These are phyloP conservation scores for Russula griseocarnosa DNA, from an alignment of 768 basidiomycete genomes.

Conservation along the genomic window DNA sequence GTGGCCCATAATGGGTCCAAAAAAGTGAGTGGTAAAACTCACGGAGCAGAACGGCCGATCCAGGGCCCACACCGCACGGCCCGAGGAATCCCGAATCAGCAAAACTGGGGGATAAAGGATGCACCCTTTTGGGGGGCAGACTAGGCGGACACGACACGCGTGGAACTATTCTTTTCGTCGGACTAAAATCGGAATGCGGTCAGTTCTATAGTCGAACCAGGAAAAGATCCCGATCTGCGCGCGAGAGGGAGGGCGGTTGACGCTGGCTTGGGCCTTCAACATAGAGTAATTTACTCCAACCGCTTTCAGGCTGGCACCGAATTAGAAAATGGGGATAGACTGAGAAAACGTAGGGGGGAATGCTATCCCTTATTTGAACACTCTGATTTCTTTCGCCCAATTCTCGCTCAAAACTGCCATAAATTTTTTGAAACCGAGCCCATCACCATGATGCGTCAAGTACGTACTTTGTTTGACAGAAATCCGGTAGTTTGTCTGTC, in stretches of 20 bases:
- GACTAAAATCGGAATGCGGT: not conserved
- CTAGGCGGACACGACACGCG: not conserved
- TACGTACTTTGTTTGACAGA: not conserved
- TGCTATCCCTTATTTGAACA: not conserved
- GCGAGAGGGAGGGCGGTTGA: too few relatives aligned
- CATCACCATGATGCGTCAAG: too few relatives aligned
- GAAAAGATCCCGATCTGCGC: not conserved
- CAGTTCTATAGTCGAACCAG: not conserved
- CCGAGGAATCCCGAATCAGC: slow-evolving; percentile 8
- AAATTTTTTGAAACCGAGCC: not conserved
- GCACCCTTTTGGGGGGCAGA: not conserved
- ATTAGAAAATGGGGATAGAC: not conserved
- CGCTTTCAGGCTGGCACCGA: too few relatives aligned
- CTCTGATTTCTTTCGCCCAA: not conserved
- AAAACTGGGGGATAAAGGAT: slow-evolving; percentile 3
- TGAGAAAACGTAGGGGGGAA: not conserved
- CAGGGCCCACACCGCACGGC: not conserved
- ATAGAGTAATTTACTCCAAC: too few relatives aligned
- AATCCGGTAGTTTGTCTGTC: not conserved
- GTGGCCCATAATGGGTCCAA: not conserved
- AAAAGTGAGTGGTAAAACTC: not conserved
- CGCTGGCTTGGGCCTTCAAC: not conserved
- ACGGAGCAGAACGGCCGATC: not conserved
- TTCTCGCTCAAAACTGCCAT: too few relatives aligned
- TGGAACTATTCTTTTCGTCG: not conserved